Conservation (phyloP, 345 rosid species). For the Citrus australasica region DNA sequence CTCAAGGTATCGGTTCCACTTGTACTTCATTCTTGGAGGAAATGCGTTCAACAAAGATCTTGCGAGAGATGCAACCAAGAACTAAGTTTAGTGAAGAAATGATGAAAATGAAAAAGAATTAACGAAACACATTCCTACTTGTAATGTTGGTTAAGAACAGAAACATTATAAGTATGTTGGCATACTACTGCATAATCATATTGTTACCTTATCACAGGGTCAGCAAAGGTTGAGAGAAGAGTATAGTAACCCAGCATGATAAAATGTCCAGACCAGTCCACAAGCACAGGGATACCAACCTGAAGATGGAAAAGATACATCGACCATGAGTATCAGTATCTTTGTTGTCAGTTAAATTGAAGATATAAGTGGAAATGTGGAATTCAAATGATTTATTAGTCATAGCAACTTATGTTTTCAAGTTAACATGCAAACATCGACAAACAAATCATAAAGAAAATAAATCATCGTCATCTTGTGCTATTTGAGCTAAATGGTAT, state of each 20-base stretch:
- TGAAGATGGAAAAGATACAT: slow-evolving; percentile 25
- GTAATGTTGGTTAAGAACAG: neutral
- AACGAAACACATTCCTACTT: neutral
- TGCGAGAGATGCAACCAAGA: slow-evolving; percentile 6
- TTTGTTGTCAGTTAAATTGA: neutral
- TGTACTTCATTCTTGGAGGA: slow-evolving; percentile 52
- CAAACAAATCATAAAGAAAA: neutral
- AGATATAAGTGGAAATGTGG: neutral
- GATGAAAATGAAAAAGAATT: neutral
- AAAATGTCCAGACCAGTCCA: slow-evolving; percentile 83
- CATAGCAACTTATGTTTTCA: neutral
- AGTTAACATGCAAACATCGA: neutral
- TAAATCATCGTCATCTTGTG: neutral
- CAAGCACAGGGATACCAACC: slow-evolving; percentile 78
- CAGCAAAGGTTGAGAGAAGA: slow-evolving; percentile 66
- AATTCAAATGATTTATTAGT: neutral
- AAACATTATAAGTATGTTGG: neutral
- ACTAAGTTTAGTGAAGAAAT: slow-evolving; percentile 4
- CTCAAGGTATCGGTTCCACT: slow-evolving; percentile 74
- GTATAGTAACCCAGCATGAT: slow-evolving; percentile 85
- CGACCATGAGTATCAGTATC: neutral
- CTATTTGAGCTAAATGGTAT: too few species aligned
- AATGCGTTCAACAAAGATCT: slow-evolving; percentile 53
- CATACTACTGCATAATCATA: neutral
- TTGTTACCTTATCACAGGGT: slow-evolving; percentile 70